Base-by-base conservation (phyloP, 192 early-diverging fungal genomes). In the Coemansia sp. region DNA sequence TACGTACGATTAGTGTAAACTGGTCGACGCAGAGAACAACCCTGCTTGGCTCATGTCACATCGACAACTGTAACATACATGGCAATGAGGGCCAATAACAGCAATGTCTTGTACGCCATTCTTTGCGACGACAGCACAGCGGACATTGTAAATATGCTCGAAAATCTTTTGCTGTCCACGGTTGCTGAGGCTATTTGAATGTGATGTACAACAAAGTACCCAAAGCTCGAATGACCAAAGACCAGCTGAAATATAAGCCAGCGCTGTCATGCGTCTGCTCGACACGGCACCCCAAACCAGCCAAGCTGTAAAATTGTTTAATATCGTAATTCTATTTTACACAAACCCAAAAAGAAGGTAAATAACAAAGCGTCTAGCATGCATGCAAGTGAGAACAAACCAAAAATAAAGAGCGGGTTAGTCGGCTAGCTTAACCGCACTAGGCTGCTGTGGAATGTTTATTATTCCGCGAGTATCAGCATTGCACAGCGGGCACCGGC, bases 91-190 rank as follows among this genome's bases (percentile, higher is more conserved):
- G 4, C 15, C 14, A 0, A 15, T 2, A 48, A 12, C 15, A 48
- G 12, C 12, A 12, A 48, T 18, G 71, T 85, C 44, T 84, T 87
- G 40, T 95, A 95, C 72, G 84, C 94, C n/a, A 95, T 95, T 57
- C 93, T 92, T 3, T 82, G 92, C 12, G 82, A 83, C 12, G 84
- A 90, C 64, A 91, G 90, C 10, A 83, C 84, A 37, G 90, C 92
- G 28, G 75, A 93, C 38, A 62, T 94, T 0, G 93, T 92, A 23
- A 90, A 90, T 7, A 90, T 91, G 3, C 46, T 55, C 56, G 8
- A 74, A 10, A 18, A 10, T 51, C 25, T 8, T 8, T 31, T 1
- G 25, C 31, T 8, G 6, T 34, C 6, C 6, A 34, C 7, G 8
- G 6, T 34, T 34, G 31, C 31, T 34, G 6, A 18, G 70, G 77